Percentiles rank a stretch among this genome's conserved stretches.
phyloP scores from a whole-genome alignment of 208 protist genomes.

The Acanthamoeba castellanii region DNA sequence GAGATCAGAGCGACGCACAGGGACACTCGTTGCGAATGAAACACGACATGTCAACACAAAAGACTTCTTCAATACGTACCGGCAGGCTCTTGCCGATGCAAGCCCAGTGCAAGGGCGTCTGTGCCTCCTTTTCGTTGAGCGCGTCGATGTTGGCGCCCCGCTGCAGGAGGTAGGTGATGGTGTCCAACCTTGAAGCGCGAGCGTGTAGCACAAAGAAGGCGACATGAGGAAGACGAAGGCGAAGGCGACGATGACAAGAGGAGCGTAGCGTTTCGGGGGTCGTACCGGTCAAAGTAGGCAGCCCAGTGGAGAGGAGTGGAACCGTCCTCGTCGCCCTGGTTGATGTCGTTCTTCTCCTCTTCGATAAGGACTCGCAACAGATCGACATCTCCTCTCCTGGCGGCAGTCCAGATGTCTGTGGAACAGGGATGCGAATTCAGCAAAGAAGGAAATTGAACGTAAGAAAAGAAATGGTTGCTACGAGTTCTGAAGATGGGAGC shows the following conservation, averaged over 20 bases:
- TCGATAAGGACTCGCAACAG: constrained; percentile 12
- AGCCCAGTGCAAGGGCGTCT: constrained; percentile 58
- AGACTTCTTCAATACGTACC: neutral
- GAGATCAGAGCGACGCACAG: too few species aligned
- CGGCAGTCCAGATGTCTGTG: constrained; percentile 28
- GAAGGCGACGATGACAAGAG: neutral
- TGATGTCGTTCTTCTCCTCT: constrained; percentile 26
- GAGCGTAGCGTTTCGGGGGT: too few species aligned
- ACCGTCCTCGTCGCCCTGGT: constrained; percentile 23
- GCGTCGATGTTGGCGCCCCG: constrained; percentile 29
- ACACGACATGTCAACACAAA: neutral
- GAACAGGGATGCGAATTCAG: neutral
- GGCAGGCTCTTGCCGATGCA: constrained; percentile 14
- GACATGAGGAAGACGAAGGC: neutral
- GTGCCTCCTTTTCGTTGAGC: constrained; percentile 22
- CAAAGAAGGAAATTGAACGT: neutral
- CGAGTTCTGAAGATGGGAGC: neutral
- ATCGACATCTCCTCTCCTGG: constrained; percentile 12
- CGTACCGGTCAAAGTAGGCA: constrained; percentile 40
- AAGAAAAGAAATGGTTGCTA: neutral
- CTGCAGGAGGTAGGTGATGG: constrained; percentile 39
- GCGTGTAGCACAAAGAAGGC: neutral
- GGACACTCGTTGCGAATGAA: too few species aligned
- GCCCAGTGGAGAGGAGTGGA: constrained; percentile 45
- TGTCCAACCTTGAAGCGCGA: neutral